Percentiles rank a stretch among this genome's conserved stretches.
Conservation (phyloP, 2,329 filamentous ascomycete species). For the Microsporum audouinii region DNA sequence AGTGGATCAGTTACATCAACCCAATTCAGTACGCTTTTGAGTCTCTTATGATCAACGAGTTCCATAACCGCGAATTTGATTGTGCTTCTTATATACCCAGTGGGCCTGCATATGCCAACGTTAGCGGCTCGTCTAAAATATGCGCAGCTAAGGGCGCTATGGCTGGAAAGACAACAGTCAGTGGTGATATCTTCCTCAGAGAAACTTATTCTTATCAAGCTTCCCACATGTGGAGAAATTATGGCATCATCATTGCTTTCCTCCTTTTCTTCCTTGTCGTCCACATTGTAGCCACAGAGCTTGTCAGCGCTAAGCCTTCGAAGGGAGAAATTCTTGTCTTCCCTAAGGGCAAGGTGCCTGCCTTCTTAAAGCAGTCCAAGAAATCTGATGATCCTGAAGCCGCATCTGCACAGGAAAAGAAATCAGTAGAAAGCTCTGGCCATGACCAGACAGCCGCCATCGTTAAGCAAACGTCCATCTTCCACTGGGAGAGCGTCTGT, state of each 20-base stretch:
- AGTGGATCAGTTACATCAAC: constrained; percentile 74
- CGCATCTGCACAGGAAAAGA: constrained; percentile 7
- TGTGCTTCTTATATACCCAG: constrained; percentile 39
- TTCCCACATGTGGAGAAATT: constrained; percentile 55
- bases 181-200: constrained; percentile 48
- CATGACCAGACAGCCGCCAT: constrained; percentile 20
- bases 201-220: constrained; percentile 47
- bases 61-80: constrained; percentile 51
- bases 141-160: constrained; percentile 49
- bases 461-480: constrained; percentile 45
- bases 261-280: constrained; percentile 36
- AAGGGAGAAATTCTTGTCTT: constrained; percentile 70
- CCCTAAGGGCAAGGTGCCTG: constrained; percentile 48
- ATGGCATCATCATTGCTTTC: constrained; percentile 54
- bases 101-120: constrained; percentile 29
- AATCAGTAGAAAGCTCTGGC: constrained; percentile 23
- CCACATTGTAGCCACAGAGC: constrained; percentile 39
- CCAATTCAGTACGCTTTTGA: constrained; percentile 75
- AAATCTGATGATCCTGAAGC: constrained; percentile 10
- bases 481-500: constrained; percentile 77
- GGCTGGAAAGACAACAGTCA: constrained; percentile 42
- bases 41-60: constrained; percentile 73
- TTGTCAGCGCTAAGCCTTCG: constrained; percentile 53
- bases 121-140: constrained; percentile 28
- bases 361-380: constrained; percentile 11